Evolutionary conservation across 805 yeast species (phyloP), one percentile per base, ranked within the genome.

Genomic region (Lipomyces spencermartinsiae): DNA sequence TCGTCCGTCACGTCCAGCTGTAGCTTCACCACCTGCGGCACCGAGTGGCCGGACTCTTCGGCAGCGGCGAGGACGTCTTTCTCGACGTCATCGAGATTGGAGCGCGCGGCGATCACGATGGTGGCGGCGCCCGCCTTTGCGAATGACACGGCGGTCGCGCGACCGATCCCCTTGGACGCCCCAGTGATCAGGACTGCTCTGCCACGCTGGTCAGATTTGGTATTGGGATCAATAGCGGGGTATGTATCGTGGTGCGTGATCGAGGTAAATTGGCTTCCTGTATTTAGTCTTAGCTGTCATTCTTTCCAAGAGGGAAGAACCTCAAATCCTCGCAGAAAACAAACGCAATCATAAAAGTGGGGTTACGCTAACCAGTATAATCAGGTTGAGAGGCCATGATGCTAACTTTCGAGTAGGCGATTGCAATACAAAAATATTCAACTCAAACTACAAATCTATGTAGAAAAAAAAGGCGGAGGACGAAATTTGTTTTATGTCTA

Each of bases 151-250:
- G 66, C 66, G 16, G 59, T 37, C 34, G 62, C 58, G 29, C 55
- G 53, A 14, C 66, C 66, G 19, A 63, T 58, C 31, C 66, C 66
- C 29, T 55, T 33, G n/a, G 39, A 31, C 25, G 63, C 59, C 10
- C 66, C 66, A 46, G 66, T 63, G 58, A 63, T 63, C n/a, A 63
- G 49, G 43, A 63, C 54, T n/a, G 54, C 54, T 49, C 54, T 33
- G 37, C 37, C 22, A 14, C 14, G 37, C 34, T 55, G 58, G 58
- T 29, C 58, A 33, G 58, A 55, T 31, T 29, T 29, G 58, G 34
- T 49, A 2, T 49, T n/a, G 54, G 54, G 54, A 49, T 49, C 58
- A n/a, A 55, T 55, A 33, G 58, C 37, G 22, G 58, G 58, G 16
- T 55, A 25, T 2, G 58, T 55, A 33, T 55, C 58, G 37, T 29